Evolutionary conservation across 208 protist genomes (phyloP).

Genomic region (Crithidia fasciculata): DNA sequence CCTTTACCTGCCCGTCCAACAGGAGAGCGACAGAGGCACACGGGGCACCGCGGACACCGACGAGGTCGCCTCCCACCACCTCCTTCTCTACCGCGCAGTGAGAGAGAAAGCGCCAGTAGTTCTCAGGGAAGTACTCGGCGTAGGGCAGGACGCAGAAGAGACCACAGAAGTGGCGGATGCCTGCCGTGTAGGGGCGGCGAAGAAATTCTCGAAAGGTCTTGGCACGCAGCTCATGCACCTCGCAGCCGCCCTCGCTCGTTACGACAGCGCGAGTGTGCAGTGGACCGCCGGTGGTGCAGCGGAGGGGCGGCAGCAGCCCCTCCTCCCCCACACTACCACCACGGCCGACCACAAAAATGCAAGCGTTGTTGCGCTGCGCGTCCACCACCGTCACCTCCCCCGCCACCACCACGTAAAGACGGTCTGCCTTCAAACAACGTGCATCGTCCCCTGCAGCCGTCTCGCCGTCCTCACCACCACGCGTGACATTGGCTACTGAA

Average conservation of each 20-base stretch:
- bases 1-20: slow-evolving; percentile 15
- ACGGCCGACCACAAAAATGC: background rate
- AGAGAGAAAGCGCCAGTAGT: slow-evolving; percentile 23
- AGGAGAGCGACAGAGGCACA: slow-evolving; percentile 7
- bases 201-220: slow-evolving; percentile 9
- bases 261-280: slow-evolving; percentile 21
- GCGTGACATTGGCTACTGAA: too few relatives aligned
- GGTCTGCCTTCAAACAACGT: background rate
- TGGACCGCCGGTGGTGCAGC: slow-evolving; percentile 1
- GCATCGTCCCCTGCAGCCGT: too few relatives aligned
- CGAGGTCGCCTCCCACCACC: slow-evolving; percentile 16
- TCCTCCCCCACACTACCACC: slow-evolving; percentile 20
- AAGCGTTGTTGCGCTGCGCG: background rate
- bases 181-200: slow-evolving; percentile 17
- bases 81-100: slow-evolving; percentile 22
- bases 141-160: slow-evolving; percentile 20
- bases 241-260: slow-evolving; percentile 9
- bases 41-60: slow-evolving; percentile 4
- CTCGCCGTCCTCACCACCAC: too few relatives aligned
- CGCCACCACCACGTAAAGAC: slow-evolving; percentile 16
- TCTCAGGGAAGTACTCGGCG: slow-evolving; percentile 18
- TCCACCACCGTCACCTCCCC: slow-evolving; percentile 19
- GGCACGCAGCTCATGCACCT: slow-evolving; percentile 16
- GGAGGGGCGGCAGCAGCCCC: slow-evolving; percentile 14
- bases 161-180: slow-evolving; percentile 17